Base-by-base conservation (phyloP, 768 basidiomycete species). In the Panellus pusillus region DNA sequence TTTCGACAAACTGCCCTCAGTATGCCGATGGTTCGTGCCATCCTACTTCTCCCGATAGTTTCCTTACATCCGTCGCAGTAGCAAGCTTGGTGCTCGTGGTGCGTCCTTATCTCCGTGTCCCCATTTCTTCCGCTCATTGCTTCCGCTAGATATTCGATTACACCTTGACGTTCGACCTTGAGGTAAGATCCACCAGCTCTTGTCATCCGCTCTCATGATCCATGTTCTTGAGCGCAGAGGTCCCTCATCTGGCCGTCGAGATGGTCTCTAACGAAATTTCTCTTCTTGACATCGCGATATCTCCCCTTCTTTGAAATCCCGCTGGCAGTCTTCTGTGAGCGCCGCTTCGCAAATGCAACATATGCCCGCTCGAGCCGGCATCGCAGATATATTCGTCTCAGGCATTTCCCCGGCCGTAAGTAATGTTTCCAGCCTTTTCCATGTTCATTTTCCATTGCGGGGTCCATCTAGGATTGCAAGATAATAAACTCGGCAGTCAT, bases 181-280 rank as follows among this genome's bases (percentile, higher is more conserved):
- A 54, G 46, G 52, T 54, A 52, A 19, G 11, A 24, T 14, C 11
- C 14, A 8, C 6, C 15, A 15, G 18, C 6, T 20, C 15, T 12
- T 11, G 3, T 9, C 15, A n/a, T 18, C 6, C 17, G 9, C 14
- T 12, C 3, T 4, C 11, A 27, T 17, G 15, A 39, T 20, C n/a
- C 18, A 35, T 48, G 45, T 12, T 5, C 1, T 15, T 37, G 12
- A 4, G 24, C 18, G 3, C n/a, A 60, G 54, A 45, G 43, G 11
- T 42, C 44, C 7, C 45, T 60, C 14, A 43, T 60, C 14, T 60
- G 58, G 58, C 44, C 49, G 3, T 51, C 58, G 1, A 17, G 15
- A 32, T 52, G 49, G 44, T 51, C 44, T 11, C 6, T 45, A 7
- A 38, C 44, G 9, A 58, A 58, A 17, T n/a, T 44, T 8, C 45